Evolutionary conservation across 164 flowering plant genomes (phyloP).

Genomic region (Liquidambar formosana): DNA sequence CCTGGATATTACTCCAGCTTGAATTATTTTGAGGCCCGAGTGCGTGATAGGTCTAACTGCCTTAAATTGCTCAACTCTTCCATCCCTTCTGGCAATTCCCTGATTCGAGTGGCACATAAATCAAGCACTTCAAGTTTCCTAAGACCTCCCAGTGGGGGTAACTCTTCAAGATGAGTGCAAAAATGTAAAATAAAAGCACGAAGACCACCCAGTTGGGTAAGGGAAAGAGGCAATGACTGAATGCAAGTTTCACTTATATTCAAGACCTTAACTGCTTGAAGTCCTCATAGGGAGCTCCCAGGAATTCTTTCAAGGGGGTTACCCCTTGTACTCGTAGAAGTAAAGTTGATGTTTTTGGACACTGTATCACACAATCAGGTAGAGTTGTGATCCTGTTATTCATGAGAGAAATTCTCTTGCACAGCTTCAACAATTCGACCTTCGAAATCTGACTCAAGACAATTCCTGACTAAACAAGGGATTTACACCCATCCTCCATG

Average conservation of each 20-base stretch:
- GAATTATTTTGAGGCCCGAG: slow-evolving; percentile 12
- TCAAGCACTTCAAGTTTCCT: slow-evolving; percentile 21
- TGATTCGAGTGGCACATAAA: slow-evolving; percentile 16
- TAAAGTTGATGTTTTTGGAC: slow-evolving; percentile 13
- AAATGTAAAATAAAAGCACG: slow-evolving; percentile 21
- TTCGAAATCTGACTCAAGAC: slow-evolving; percentile 6
- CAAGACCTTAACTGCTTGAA: slow-evolving; percentile 13
- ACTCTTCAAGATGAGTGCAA: slow-evolving; percentile 9
- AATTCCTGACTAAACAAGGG: no score
- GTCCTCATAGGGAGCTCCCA: slow-evolving; percentile 7
- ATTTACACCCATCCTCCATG: no score
- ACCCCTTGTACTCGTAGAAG: slow-evolving; percentile 28
- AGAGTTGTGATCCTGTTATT: no score
- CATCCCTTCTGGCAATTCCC: slow-evolving; percentile 24
- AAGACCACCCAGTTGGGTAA: slow-evolving; percentile 17
- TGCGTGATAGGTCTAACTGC: slow-evolving; percentile 19
- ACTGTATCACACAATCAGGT: slow-evolving; percentile 4
- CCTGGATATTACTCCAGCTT: slow-evolving; percentile 7
- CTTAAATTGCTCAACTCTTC: slow-evolving; percentile 17
- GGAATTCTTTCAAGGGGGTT: slow-evolving; percentile 17
- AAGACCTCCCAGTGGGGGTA: slow-evolving; percentile 21
- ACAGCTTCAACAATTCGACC: no score
- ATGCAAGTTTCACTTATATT: slow-evolving; percentile 22
- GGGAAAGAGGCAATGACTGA: slow-evolving; percentile 22
- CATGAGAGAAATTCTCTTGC: no score